These are phyloP conservation scores for Actinomortierella ambigua DNA, from an alignment of 371 early-diverging fungal genomes.

Conservation along the genomic window DNA sequence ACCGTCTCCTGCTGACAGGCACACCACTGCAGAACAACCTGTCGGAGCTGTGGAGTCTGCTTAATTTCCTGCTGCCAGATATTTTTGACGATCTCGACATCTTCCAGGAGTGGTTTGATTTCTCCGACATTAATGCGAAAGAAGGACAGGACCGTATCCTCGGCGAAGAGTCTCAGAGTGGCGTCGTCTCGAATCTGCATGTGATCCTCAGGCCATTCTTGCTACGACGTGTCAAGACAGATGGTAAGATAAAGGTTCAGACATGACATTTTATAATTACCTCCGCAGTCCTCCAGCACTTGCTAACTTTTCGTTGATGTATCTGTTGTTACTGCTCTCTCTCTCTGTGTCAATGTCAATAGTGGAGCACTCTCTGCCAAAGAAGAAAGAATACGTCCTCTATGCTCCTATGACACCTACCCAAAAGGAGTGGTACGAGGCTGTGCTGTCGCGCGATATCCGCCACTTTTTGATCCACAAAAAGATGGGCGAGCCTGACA, in stretches of 20 bases:
- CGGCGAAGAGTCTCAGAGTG: conserved; percentile 71
- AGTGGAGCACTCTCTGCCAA: conserved; percentile 88
- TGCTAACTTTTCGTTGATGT: background rate
- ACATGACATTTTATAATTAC: background rate
- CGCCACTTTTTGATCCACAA: conserved; percentile 72
- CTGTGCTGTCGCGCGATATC: conserved; percentile 73
- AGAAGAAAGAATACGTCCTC: conserved; percentile 89
- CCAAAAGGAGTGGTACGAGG: conserved; percentile 88
- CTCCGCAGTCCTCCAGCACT: background rate
- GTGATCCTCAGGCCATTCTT: conserved; percentile 93
- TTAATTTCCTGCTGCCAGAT: conserved; percentile 93
- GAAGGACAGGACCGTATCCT: conserved; percentile 74
- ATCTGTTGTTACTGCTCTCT: background rate
- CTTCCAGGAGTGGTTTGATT: conserved; percentile 88
- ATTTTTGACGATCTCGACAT: conserved; percentile 87
- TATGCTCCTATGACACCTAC: conserved; percentile 81
- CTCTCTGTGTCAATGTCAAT: conserved; percentile 8
- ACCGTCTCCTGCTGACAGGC: conserved; percentile 89
- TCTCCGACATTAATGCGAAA: conserved; percentile 72
- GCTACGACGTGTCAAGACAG: conserved; percentile 94
- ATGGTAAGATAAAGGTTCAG: conserved; percentile 56
- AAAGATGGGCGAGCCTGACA: conserved; percentile 34
- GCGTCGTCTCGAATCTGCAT: conserved; percentile 84
- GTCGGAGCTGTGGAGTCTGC: conserved; percentile 91
- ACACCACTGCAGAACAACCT: conserved; percentile 97